phyloP scores from a whole-genome alignment of 169 alveolate species.

The Theileria orientalis region DNA sequence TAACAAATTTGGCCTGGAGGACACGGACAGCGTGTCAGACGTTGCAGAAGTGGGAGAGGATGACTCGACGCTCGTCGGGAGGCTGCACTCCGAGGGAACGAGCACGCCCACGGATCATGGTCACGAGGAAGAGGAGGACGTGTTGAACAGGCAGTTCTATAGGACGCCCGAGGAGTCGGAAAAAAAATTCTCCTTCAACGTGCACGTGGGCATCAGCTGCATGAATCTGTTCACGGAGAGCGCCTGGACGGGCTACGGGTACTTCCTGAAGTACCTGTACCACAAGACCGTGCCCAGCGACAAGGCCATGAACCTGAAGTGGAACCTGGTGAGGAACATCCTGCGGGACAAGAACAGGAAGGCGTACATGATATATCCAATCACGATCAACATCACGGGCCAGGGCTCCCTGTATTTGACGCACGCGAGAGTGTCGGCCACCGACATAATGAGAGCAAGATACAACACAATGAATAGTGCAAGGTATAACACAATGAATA shows the following conservation, averaged over 20 bases:
- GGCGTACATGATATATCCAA: conserved; percentile 51
- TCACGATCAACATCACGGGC: conserved; percentile 37
- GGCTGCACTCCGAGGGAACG: not conserved
- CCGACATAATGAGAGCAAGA: not conserved
- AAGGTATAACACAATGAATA: no score
- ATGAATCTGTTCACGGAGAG: conserved; percentile 48
- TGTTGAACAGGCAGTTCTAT: not conserved
- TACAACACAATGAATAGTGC: no score
- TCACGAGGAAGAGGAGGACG: not conserved
- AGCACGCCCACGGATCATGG: not conserved
- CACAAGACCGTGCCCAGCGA: not conserved
- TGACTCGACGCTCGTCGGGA: not conserved
- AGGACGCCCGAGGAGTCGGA: not conserved
- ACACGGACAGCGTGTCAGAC: not conserved
- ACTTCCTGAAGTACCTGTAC: conserved; percentile 41
- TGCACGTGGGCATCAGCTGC: conserved; percentile 37
- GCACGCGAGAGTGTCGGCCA: not conserved
- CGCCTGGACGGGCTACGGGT: conserved; percentile 60
- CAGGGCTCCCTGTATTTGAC: conserved; percentile 36
- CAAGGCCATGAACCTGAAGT: not conserved
- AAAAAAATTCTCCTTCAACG: conserved; percentile 16
- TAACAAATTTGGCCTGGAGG: no score
- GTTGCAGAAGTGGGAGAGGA: conserved; percentile 7
- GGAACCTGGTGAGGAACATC: conserved; percentile 28
- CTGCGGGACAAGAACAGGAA: conserved; percentile 35